Evolutionary conservation across 495 filamentous ascomycete genomes (phyloP).

Genomic region (Delitschia confertaspora): DNA sequence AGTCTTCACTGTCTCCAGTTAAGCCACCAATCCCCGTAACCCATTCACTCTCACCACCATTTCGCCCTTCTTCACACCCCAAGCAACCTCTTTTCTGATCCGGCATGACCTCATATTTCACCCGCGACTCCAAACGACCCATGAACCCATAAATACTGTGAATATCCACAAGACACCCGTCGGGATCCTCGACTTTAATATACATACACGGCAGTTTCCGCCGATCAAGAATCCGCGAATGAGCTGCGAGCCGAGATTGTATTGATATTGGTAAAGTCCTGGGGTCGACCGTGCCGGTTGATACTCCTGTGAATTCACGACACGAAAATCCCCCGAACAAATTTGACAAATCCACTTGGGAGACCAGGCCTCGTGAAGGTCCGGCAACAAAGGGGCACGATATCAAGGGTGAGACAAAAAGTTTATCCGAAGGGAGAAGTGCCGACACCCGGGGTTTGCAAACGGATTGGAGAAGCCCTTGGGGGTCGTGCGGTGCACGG

Average conservation of each 20-base stretch:
- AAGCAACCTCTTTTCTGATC: slow-evolving; percentile 31
- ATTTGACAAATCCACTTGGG: neutral
- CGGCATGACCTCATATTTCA: slow-evolving; percentile 50
- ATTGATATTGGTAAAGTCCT: neutral
- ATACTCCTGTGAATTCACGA: neutral
- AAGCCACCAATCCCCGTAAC: slow-evolving; percentile 48
- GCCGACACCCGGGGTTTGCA: slow-evolving; percentile 29
- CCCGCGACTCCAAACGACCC: slow-evolving; percentile 46
- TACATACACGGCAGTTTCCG: slow-evolving; percentile 44
- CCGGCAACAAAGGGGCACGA: neutral
- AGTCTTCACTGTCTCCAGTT: slow-evolving; percentile 25
- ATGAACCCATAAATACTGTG: slow-evolving; percentile 49
- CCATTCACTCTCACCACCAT: slow-evolving; percentile 37
- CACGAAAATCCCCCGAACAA: neutral
- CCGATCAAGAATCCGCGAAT: slow-evolving; percentile 44
- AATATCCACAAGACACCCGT: slow-evolving; percentile 37
- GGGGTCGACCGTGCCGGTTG: neutral
- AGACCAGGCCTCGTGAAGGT: neutral
- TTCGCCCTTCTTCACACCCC: slow-evolving; percentile 39
- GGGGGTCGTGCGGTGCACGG: slow-evolving; percentile 43
- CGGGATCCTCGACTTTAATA: slow-evolving; percentile 46
- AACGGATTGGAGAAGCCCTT: slow-evolving; percentile 29
- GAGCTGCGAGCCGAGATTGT: slow-evolving; percentile 27
- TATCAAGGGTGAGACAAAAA: slow-evolving; percentile 11
- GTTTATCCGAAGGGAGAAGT: slow-evolving; percentile 12